Percentiles rank a stretch among this genome's conserved stretches.
phyloP scores from a whole-genome alignment of 345 rosid species.

The Gossypium rotundifolium region DNA sequence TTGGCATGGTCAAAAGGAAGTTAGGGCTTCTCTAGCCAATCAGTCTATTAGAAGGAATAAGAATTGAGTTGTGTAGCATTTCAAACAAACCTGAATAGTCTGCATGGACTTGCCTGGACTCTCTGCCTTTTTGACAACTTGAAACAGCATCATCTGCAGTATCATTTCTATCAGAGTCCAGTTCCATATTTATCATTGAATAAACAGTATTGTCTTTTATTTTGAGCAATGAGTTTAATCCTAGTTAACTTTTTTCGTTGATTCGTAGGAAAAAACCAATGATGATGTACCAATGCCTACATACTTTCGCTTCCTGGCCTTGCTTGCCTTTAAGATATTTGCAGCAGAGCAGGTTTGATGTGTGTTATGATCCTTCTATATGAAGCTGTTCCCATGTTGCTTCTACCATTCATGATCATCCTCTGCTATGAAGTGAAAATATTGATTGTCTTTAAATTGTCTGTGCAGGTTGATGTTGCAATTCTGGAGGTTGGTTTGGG shows the following conservation, averaged over 20 bases:
- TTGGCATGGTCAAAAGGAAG: background rate
- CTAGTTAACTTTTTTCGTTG: slow-evolving; percentile 6
- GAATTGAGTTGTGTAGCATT: background rate
- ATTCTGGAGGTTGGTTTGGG: slow-evolving; percentile 96
- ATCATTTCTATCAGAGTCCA: background rate
- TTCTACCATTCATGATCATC: background rate
- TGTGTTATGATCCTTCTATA: background rate
- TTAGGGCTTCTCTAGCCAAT: background rate
- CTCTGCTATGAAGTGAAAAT: background rate
- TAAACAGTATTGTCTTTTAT: background rate
- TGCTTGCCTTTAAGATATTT: slow-evolving; percentile 92
- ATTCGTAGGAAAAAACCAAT: slow-evolving; percentile 56
- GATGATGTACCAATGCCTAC: slow-evolving; percentile 87
- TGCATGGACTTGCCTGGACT: too few relatives aligned
- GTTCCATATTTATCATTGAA: background rate
- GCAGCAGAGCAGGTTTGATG: slow-evolving; percentile 71
- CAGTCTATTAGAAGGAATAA: background rate
- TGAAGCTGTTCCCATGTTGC: background rate
- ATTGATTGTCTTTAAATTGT: slow-evolving; percentile 9
- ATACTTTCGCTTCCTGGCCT: slow-evolving; percentile 78
- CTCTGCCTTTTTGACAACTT: too few relatives aligned
- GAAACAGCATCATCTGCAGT: background rate
- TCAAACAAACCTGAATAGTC: too few relatives aligned
- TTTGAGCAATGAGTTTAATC: background rate
- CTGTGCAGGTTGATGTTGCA: slow-evolving; percentile 76